Base-by-base conservation (phyloP, 148 eudicot genomes). In the Dianthus caryophyllus region DNA sequence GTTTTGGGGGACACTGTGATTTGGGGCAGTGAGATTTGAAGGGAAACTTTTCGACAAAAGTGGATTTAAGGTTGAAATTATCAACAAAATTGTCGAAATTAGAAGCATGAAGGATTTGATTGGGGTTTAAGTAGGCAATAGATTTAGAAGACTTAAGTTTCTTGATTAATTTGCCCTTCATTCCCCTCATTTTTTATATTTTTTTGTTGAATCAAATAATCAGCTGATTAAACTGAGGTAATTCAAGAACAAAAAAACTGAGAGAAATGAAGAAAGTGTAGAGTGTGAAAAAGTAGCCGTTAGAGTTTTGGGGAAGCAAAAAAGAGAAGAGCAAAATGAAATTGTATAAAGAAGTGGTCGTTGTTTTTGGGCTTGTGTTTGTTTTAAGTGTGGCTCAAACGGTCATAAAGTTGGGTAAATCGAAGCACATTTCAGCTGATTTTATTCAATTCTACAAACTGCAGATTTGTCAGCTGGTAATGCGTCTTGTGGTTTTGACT, bases 151-250 rank as follows among this genome's bases (percentile, higher is more conserved):
- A 61, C 73, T 90, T 90, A 71, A 94, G 62, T 62, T 88, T 94
- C 82, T 86, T 94, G 74, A 94, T 73, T 2, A 90, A 74, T 80
- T 83, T 94, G 18, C 96, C 98, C 71, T 88, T 94, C 81, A 92
- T 77, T 22, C 75, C 84, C 83, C 84, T 94, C 97, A 91, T 93
- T 18, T 75, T 39, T 29, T 20, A 21, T 25, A 90, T 95, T 88
- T 89, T 18, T 75, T 39, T 29, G 21, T 30, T 25, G 51, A 55
- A 20, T 48, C 38, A 38, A 58, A n/a, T 47, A 10, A 64, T 47
- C 31, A 6, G 49, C 17, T 33, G 62, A 8, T 26, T 12, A 27
- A 31, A 72, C 13, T 55, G n/a, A 14, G 10, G 58, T n/a, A 61
- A 41, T 15, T 14, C n/a, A 38, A 36, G 4, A 31, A 9, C 6